Evolutionary conservation across 139 green algal species (phyloP), one percentile per base, ranked within the genome.

Genomic region (Coccomyxa sp.): DNA sequence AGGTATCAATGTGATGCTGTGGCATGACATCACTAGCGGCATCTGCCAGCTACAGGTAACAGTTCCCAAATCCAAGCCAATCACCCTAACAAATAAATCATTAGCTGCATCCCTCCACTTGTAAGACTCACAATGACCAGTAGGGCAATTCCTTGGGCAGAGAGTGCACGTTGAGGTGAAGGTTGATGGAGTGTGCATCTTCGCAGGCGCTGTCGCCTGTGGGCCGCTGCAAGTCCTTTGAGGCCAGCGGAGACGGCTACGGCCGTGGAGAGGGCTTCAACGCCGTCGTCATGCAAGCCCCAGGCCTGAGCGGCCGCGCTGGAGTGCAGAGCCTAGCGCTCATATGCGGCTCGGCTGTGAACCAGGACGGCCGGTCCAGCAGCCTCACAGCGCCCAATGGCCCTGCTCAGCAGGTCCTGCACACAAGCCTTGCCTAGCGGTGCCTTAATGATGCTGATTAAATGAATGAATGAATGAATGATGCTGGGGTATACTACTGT

Each of bases 191-290:
- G 5, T 64, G 18, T 31, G 18, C 2, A 31, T 12, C 27, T 64
- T 0, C 31, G 36, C 75, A 79, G 58, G 75, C 75, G 27, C 55
- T 79, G 55, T 90, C 90, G 0, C 85, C 89, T 0, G 92, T 95
- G 37, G 93, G 93, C 10, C 88, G 93, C 54, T 97, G 93, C 90
- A 95, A 97, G 85, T 88, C 93, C 0, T 95, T 97, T 81, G 92
- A 87, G 35, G 83, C 89, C 2, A 87, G 92, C 16, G 93, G 85
- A 3, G 92, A 97, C 71, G 93, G 93, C 37, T 97, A 97, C 76
- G 93, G 94, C 36, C 84, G 93, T 2, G 75, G 75, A 27, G 75
- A 79, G 38, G 75, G 55, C 55, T 55, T 79, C 39, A 55, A 35
- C 12, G 75, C 39, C 18, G 8, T 74, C 33, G 55, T 79, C 2